Evolutionary conservation across 768 basidiomycete genomes (phyloP).

Genomic region (Boletus coccyginus): DNA sequence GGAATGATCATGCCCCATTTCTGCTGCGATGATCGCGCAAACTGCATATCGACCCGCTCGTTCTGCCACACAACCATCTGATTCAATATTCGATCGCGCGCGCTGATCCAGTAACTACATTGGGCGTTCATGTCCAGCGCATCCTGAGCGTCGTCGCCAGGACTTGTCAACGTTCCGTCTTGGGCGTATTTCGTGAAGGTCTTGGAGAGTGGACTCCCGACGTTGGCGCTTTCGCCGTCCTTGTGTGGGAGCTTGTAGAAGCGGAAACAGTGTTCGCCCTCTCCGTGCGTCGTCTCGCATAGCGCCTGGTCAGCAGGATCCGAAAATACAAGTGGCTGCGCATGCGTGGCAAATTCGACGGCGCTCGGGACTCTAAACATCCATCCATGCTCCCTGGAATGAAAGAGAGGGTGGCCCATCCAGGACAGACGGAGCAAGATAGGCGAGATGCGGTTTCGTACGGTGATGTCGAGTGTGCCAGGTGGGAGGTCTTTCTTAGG

Average conservation of each 20-base stretch:
- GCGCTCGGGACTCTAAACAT: slow-evolving; percentile 69
- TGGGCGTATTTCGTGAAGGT: slow-evolving; percentile 86
- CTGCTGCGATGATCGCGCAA: slow-evolving; percentile 33
- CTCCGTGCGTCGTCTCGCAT: slow-evolving; percentile 41
- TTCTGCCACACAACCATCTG: slow-evolving; percentile 92
- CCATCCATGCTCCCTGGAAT: slow-evolving; percentile 90
- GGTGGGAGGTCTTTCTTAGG: slow-evolving; percentile 65
- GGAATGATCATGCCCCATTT: slow-evolving; percentile 93
- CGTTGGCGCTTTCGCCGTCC: slow-evolving; percentile 91
- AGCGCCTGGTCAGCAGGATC: slow-evolving; percentile 61
- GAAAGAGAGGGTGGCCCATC: slow-evolving; percentile 80
- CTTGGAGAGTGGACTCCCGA: slow-evolving; percentile 90
- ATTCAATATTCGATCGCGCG: slow-evolving; percentile 84
- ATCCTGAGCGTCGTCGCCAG: slow-evolving; percentile 74
- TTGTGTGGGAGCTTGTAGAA: slow-evolving; percentile 97
- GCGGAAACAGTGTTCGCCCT: slow-evolving; percentile 41
- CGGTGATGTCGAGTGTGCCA: slow-evolving; percentile 81
- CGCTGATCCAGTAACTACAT: slow-evolving; percentile 97
- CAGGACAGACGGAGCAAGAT: slow-evolving; percentile 85
- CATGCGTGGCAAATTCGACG: slow-evolving; percentile 44
- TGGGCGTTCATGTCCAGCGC: slow-evolving; percentile 91
- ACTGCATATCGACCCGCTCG: slow-evolving; percentile 49
- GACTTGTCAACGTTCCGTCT: slow-evolving; percentile 83
- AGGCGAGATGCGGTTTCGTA: slow-evolving; percentile 79
- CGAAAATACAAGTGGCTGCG: slow-evolving; percentile 52